phyloP scores from a whole-genome alignment of 148 eudicot genomes.

The Vaccinium corymbosum region DNA sequence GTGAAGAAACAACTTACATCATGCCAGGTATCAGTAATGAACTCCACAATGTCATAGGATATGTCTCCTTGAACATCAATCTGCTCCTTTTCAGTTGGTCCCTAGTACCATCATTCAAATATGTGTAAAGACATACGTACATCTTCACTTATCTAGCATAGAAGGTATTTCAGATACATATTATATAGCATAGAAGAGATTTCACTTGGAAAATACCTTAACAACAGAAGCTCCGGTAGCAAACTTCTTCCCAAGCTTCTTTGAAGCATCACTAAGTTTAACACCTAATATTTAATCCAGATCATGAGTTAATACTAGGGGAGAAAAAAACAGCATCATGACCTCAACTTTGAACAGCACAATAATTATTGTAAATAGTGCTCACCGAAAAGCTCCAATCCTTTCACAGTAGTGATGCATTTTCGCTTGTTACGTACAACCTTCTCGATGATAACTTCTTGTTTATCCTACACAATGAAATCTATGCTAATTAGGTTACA shows the following conservation, averaged over 20 bases:
- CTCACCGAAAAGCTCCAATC: constrained; percentile 86
- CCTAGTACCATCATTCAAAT: constrained; percentile 35
- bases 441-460: constrained; percentile 89
- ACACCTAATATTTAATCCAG: constrained; percentile 43
- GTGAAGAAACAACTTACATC: constrained; percentile 51
- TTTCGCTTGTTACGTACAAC: constrained; percentile 88
- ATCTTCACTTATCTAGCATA: not conserved
- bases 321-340: not conserved
- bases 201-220: constrained; percentile 46
- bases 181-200: not conserved
- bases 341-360: not conserved
- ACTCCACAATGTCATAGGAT: constrained; percentile 81
- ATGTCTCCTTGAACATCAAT: constrained; percentile 99
- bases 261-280: constrained; percentile 90
- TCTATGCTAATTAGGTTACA: not conserved
- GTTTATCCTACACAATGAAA: constrained; percentile 55
- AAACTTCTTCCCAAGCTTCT: constrained; percentile 97
- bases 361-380: not conserved
- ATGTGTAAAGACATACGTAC: not conserved
- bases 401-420: constrained; percentile 91
- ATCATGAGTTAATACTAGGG: not conserved
- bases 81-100: constrained; percentile 95
- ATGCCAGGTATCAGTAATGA: constrained; percentile 91
- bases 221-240: constrained; percentile 98
- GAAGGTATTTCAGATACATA: not conserved